Conservation (phyloP, 495 filamentous ascomycete species). For the Acidiella bohemica region DNA sequence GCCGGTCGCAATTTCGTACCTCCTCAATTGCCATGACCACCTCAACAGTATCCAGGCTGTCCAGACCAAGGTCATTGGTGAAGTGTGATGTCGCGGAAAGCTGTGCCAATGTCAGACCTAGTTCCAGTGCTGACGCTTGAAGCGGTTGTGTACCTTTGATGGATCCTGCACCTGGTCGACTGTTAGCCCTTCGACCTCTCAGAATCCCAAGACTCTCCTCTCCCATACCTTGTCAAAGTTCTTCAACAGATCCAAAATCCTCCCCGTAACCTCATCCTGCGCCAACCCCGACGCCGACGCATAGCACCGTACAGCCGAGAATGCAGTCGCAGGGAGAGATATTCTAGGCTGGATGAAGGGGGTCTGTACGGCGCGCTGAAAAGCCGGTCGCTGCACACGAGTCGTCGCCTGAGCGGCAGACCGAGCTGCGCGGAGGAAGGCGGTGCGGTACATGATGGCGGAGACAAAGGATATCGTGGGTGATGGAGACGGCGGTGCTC, state of each 20-base stretch:
- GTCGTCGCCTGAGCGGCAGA: slow-evolving; percentile 7
- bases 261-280: slow-evolving; percentile 75
- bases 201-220: slow-evolving; percentile 7
- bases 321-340: slow-evolving; percentile 41
- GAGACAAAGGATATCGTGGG: neutral
- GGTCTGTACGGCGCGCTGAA: slow-evolving; percentile 2
- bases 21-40: slow-evolving; percentile 99
- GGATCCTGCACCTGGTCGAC: slow-evolving; percentile 28
- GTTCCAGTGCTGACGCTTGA: too few species aligned
- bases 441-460: slow-evolving; percentile 70
- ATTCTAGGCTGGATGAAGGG: slow-evolving; percentile 19
- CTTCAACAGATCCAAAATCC: slow-evolving; percentile 82
- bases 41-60: slow-evolving; percentile 96
- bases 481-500: too few species aligned
- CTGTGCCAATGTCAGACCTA: slow-evolving; percentile 39
- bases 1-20: too few species aligned
- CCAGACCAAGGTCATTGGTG: slow-evolving; percentile 85
- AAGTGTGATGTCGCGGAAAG: slow-evolving; percentile 75
- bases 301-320: slow-evolving; percentile 64
- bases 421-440: slow-evolving; percentile 53
- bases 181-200: neutral
- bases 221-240: slow-evolving; percentile 89
- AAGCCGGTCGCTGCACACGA: slow-evolving; percentile 10
- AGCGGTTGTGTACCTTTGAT: slow-evolving; percentile 33
- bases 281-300: slow-evolving; percentile 63